Evolutionary conservation across 441 rosid genomes (phyloP).

Genomic region (Adansonia rubrostipa): DNA sequence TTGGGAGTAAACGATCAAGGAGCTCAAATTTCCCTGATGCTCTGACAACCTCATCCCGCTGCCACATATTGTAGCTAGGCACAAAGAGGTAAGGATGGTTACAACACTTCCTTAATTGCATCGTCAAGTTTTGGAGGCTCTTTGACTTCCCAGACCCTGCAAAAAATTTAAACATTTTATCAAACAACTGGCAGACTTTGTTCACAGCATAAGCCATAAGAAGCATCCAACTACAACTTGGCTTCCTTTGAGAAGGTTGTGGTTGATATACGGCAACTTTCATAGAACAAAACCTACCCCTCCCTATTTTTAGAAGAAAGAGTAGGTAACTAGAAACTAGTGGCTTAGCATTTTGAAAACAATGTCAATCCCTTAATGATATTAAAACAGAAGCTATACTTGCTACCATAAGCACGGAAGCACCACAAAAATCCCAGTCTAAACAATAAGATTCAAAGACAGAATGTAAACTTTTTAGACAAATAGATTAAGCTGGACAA

Average conservation of each 20-base stretch:
- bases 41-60: conserved; percentile 81
- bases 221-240: background rate
- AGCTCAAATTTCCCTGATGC: conserved; percentile 98
- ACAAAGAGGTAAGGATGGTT: conserved; percentile 98
- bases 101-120: conserved; percentile 99
- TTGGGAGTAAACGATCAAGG: conserved; percentile 95
- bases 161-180: conserved; percentile 24
- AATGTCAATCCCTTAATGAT: background rate
- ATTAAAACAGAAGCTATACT: conserved; percentile 11
- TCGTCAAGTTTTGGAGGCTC: conserved; percentile 88
- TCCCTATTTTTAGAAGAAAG: background rate
- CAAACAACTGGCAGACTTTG: conserved; percentile 4
- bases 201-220: background rate
- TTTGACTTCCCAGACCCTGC: conserved; percentile 94
- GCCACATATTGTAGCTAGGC: conserved; percentile 85
- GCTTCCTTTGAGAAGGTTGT: conserved; percentile 20
- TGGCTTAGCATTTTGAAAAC: conserved; percentile 8
- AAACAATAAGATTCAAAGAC: conserved; percentile 6
- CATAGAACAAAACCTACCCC: background rate
- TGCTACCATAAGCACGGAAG: background rate
- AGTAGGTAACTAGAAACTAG: background rate
- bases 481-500: background rate
- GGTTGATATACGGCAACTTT: background rate
- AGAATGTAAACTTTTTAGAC: background rate
- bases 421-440: background rate